Evolutionary conservation across 2,329 filamentous ascomycete genomes (phyloP).

Genomic region (Colletotrichum kahawae): DNA sequence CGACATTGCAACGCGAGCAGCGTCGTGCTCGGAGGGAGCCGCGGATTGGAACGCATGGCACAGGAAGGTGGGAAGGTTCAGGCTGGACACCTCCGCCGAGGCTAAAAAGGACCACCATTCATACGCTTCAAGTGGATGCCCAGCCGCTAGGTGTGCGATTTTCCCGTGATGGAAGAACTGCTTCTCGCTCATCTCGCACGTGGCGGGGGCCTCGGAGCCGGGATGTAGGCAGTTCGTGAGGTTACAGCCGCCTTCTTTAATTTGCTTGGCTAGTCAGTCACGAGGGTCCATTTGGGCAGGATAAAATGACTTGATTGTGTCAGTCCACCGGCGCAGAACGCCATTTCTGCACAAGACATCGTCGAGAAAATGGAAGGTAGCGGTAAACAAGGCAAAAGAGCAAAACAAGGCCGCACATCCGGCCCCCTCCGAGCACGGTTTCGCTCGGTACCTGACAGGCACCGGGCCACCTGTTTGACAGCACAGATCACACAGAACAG

Average conservation of each 20-base stretch:
- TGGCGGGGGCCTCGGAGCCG: conserved; percentile 4
- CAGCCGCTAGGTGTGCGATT: not conserved
- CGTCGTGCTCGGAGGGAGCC: not conserved
- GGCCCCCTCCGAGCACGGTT: not conserved
- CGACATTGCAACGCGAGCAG: not conserved
- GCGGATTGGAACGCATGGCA: not conserved
- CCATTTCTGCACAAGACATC: not conserved
- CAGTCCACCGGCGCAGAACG: not conserved
- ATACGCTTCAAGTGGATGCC: not conserved
- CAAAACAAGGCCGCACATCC: not conserved
- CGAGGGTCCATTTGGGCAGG: not conserved
- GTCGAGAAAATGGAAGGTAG: not conserved
- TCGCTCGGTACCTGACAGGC: not conserved
- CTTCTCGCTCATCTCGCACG: not conserved
- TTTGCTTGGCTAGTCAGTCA: not conserved
- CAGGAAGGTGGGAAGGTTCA: not conserved
- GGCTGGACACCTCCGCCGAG: not conserved
- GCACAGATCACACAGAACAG: not conserved
- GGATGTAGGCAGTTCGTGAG: not conserved
- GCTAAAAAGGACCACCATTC: not conserved
- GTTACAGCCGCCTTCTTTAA: not conserved
- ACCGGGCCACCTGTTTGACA: not conserved
- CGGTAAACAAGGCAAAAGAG: not conserved
- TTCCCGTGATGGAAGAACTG: conserved; percentile 11
- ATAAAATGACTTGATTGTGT: not conserved